phyloP scores from a whole-genome alignment of 768 basidiomycete genomes.

The Lactarius tabidus region DNA sequence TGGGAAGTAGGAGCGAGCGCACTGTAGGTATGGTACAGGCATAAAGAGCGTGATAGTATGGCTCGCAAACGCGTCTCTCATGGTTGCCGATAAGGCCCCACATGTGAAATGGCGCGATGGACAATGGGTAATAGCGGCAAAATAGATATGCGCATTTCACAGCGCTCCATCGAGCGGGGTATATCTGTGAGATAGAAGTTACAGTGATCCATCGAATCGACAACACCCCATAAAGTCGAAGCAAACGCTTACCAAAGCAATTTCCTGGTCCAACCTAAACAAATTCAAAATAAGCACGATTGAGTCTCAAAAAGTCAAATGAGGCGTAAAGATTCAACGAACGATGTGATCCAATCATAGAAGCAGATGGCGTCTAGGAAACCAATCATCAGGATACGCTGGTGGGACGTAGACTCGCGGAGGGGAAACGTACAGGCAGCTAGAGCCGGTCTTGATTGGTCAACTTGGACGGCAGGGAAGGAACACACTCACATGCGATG shows the following conservation, averaged over 20 bases:
- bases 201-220: not conserved
- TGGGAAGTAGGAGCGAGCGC: not conserved
- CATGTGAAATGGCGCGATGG: conserved; percentile 14
- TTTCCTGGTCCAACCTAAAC: conserved; percentile 19
- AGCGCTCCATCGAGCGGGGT: conserved; percentile 16
- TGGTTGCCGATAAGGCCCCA: conserved; percentile 19
- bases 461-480: not conserved
- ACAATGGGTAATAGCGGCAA: conserved; percentile 22
- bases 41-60: conserved; percentile 14
- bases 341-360: conserved; percentile 26
- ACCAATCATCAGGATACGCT: not conserved
- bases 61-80: not conserved
- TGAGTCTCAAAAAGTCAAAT: too few relatives aligned
- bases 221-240: too few relatives aligned
- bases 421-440: conserved; percentile 13
- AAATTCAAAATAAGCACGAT: not conserved
- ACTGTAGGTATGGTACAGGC: conserved; percentile 13
- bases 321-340: conserved; percentile 9
- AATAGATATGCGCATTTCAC: conserved; percentile 22
- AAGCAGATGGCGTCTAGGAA: conserved; percentile 19
- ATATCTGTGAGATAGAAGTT: conserved; percentile 18
- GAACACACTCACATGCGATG: not conserved
- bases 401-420: not conserved
- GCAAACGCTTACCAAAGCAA: conserved; percentile 4
- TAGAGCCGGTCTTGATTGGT: not conserved